Evolutionary conservation across 176 grass and related monocot species (phyloP).

Genomic region (Chrysopogon serrulatus): DNA sequence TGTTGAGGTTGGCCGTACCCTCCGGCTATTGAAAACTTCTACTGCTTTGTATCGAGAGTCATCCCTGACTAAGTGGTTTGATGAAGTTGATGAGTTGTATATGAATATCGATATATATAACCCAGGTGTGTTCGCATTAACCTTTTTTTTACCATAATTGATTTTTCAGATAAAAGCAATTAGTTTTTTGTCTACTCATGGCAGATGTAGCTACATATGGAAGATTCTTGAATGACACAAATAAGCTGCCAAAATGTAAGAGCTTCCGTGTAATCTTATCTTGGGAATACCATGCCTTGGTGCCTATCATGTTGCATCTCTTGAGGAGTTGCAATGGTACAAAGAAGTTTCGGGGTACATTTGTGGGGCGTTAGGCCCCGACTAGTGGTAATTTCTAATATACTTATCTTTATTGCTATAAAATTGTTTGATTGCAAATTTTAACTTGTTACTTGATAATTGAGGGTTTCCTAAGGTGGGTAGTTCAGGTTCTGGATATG

Average conservation of each 20-base stretch:
- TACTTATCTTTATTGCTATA: too few species aligned
- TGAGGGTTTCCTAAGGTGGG: background rate
- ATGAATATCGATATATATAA: background rate
- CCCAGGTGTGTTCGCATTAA: background rate
- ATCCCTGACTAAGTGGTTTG: background rate
- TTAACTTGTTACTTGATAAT: too few species aligned
- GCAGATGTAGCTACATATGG: background rate
- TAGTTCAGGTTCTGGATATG: too few species aligned
- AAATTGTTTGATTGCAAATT: too few species aligned
- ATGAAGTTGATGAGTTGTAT: background rate
- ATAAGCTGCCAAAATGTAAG: background rate
- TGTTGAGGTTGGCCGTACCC: background rate
- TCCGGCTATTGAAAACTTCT: background rate
- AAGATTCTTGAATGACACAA: background rate
- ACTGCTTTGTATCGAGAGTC: too few species aligned
- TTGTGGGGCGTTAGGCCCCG: background rate
- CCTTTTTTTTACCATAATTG: too few species aligned
- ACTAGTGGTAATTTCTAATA: too few species aligned
- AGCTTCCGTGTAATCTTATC: background rate
- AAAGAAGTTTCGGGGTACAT: background rate
- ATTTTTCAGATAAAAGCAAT: background rate
- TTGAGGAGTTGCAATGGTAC: background rate
- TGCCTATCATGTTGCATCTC: background rate
- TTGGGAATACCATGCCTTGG: background rate
- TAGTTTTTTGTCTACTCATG: background rate